Conservation (phyloP, 2,329 filamentous ascomycete species). For the Exophiala oligosperma region DNA sequence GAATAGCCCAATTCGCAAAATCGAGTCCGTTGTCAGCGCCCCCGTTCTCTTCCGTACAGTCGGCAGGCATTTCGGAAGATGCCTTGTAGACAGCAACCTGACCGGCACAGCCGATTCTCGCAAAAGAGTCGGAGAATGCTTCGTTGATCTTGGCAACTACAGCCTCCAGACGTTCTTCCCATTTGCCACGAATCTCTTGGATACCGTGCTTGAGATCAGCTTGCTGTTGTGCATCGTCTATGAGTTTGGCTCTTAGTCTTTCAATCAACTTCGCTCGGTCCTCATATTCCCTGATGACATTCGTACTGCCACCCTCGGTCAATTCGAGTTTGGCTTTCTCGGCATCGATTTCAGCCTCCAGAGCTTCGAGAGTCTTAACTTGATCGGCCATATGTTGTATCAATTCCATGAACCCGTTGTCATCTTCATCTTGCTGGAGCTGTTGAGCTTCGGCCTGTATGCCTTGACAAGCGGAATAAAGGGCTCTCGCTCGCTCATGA, state of each 20-base stretch:
- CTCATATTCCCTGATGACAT: slow-evolving; percentile 76
- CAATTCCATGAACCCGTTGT: slow-evolving; percentile 16
- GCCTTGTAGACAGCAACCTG: slow-evolving; percentile 84
- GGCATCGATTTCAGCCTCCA: slow-evolving; percentile 72
- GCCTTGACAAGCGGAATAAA: slow-evolving; percentile 23
- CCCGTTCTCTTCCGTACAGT: slow-evolving; percentile 27
- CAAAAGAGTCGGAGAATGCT: slow-evolving; percentile 90
- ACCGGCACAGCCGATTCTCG: slow-evolving; percentile 89
- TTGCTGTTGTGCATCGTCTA: slow-evolving; percentile 55
- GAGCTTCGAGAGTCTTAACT: slow-evolving; percentile 58
- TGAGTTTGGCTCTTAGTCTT: slow-evolving; percentile 46
- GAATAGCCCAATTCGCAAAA: slow-evolving; percentile 90
- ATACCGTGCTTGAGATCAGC: slow-evolving; percentile 61
- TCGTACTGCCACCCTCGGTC: slow-evolving; percentile 65
- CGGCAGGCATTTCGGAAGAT: slow-evolving; percentile 34
- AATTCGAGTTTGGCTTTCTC: slow-evolving; percentile 75
- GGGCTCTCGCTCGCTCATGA: slow-evolving; percentile 21
- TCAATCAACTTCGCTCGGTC: slow-evolving; percentile 68
- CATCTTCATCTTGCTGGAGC: slow-evolving; percentile 24
- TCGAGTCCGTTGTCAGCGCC: slow-evolving; percentile 61
- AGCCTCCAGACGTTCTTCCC: slow-evolving; percentile 80
- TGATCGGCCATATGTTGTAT: slow-evolving; percentile 38
- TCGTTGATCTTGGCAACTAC: slow-evolving; percentile 80
- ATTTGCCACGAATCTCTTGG: slow-evolving; percentile 64
- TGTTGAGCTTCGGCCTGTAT: slow-evolving; percentile 33